Evolutionary conservation across 192 early-diverging fungal species (phyloP).

Genomic region (Helicostylum pulchrum): DNA sequence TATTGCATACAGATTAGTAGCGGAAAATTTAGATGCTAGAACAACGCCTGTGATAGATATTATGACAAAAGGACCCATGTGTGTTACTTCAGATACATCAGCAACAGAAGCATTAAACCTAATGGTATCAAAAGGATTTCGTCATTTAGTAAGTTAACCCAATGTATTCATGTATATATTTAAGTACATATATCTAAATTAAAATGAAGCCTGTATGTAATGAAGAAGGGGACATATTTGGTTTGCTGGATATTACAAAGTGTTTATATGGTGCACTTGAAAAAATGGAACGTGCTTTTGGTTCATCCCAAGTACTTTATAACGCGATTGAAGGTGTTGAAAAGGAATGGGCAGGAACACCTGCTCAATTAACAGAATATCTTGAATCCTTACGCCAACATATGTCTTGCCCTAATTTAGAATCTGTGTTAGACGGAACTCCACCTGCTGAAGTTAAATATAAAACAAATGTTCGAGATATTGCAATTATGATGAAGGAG

Average conservation of each 20-base stretch:
- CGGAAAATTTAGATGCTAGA: constrained; percentile 63
- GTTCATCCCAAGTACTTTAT: constrained; percentile 70
- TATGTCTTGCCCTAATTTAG: constrained; percentile 88
- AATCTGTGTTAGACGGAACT: constrained; percentile 65
- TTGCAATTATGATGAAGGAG: constrained; percentile 70
- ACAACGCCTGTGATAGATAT: constrained; percentile 63
- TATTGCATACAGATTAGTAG: constrained; percentile 82
- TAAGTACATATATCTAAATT: not conserved
- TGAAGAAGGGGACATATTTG: constrained; percentile 77
- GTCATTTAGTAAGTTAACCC: constrained; percentile 54
- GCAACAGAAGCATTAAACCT: constrained; percentile 77
- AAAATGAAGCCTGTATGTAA: constrained; percentile 56
- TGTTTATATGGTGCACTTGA: constrained; percentile 81
- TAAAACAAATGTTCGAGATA: constrained; percentile 66
- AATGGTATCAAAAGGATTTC: constrained; percentile 75
- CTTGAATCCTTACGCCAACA: constrained; percentile 67
- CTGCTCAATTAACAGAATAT: constrained; percentile 62
- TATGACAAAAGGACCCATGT: constrained; percentile 81
- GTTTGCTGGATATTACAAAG: constrained; percentile 78
- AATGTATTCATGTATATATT: constrained; percentile 6
- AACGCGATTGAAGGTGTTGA: constrained; percentile 78
- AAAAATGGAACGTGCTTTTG: constrained; percentile 77
- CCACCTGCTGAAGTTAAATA: constrained; percentile 60
- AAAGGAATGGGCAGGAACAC: constrained; percentile 64
- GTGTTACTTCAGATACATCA: constrained; percentile 73